Evolutionary conservation across 2,329 filamentous ascomycete species (phyloP).

Genomic region (Penicillium concentricum): DNA sequence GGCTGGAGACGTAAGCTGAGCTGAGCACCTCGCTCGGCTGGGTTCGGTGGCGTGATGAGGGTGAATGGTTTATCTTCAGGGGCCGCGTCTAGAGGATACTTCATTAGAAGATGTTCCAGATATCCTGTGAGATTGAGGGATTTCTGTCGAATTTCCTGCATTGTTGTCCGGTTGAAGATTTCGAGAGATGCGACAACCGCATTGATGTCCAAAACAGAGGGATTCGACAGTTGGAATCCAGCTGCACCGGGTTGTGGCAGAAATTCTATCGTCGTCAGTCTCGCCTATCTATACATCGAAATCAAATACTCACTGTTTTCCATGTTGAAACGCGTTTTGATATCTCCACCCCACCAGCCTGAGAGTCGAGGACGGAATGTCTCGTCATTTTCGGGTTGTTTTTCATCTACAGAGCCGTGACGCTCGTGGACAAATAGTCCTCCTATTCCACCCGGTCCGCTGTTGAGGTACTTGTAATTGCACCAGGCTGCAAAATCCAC

Average conservation of each 20-base stretch:
- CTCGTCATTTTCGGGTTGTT: slow-evolving; percentile 37
- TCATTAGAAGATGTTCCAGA: slow-evolving; percentile 64
- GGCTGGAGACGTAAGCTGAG: slow-evolving; percentile 69
- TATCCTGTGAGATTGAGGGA: slow-evolving; percentile 74
- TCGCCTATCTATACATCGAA: not conserved
- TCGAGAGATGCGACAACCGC: slow-evolving; percentile 71
- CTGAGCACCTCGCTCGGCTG: slow-evolving; percentile 71
- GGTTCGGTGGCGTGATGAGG: slow-evolving; percentile 69
- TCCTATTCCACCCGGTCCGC: slow-evolving; percentile 76
- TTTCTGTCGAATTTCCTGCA: slow-evolving; percentile 67
- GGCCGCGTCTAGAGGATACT: slow-evolving; percentile 30
- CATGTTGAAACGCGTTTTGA: slow-evolving; percentile 76
- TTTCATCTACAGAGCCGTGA: slow-evolving; percentile 54
- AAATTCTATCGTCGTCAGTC: slow-evolving; percentile 52
- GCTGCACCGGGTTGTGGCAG: slow-evolving; percentile 73
- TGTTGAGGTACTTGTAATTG: slow-evolving; percentile 92
- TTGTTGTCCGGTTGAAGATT: slow-evolving; percentile 70
- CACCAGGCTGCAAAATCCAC: slow-evolving; percentile 94
- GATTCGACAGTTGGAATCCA: slow-evolving; percentile 85
- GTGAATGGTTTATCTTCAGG: slow-evolving; percentile 48
- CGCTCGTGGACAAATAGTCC: slow-evolving; percentile 77
- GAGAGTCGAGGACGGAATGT: slow-evolving; percentile 66
- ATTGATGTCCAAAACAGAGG: slow-evolving; percentile 73
- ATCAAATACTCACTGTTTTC: slow-evolving; percentile 55
- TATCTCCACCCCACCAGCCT: slow-evolving; percentile 88